Percentiles rank a stretch among this genome's conserved stretches.
These are phyloP conservation scores for Phaeomoniella chlamydospora DNA, from an alignment of 2,329 filamentous ascomycete genomes.

Conservation along the genomic window DNA sequence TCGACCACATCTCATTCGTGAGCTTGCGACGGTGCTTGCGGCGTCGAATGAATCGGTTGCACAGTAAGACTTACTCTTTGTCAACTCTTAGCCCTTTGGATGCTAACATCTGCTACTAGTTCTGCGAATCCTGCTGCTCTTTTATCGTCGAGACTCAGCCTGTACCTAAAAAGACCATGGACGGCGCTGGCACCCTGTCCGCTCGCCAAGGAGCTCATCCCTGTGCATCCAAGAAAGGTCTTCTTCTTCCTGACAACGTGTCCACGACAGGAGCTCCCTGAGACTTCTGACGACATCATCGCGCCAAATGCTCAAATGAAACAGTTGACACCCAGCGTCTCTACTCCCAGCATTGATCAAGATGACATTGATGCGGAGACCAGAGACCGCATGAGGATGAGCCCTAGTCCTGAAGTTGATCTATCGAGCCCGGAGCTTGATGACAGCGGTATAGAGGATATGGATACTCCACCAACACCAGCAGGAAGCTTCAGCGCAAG, in stretches of 20 bases:
- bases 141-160: slow-evolving; percentile 79
- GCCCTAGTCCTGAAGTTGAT: slow-evolving; percentile 86
- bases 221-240: slow-evolving; percentile 81
- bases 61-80: slow-evolving; percentile 51
- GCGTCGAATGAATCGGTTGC: slow-evolving; percentile 69
- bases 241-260: slow-evolving; percentile 94
- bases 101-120: slow-evolving; percentile 36
- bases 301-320: slow-evolving; percentile 37
- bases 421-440: slow-evolving; percentile 79
- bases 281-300: slow-evolving; percentile 39
- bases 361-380: slow-evolving; percentile 51
- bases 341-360: slow-evolving; percentile 55
- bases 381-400: slow-evolving; percentile 51
- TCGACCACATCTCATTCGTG: slow-evolving; percentile 85
- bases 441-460: slow-evolving; percentile 37
- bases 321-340: slow-evolving; percentile 74
- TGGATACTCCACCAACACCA: slow-evolving; percentile 45
- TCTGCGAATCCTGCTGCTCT: slow-evolving; percentile 92
- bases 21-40: slow-evolving; percentile 68
- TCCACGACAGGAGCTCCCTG: slow-evolving; percentile 67
- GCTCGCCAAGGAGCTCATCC: slow-evolving; percentile 81
- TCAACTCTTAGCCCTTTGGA: slow-evolving; percentile 7
- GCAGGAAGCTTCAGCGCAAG: slow-evolving; percentile 48
- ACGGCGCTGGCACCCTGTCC: slow-evolving; percentile 68
- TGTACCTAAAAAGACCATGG: slow-evolving; percentile 82